These are phyloP conservation scores for Aspergillus aculeatinus DNA, from an alignment of 2,329 filamentous ascomycete species.

Conservation along the genomic window DNA sequence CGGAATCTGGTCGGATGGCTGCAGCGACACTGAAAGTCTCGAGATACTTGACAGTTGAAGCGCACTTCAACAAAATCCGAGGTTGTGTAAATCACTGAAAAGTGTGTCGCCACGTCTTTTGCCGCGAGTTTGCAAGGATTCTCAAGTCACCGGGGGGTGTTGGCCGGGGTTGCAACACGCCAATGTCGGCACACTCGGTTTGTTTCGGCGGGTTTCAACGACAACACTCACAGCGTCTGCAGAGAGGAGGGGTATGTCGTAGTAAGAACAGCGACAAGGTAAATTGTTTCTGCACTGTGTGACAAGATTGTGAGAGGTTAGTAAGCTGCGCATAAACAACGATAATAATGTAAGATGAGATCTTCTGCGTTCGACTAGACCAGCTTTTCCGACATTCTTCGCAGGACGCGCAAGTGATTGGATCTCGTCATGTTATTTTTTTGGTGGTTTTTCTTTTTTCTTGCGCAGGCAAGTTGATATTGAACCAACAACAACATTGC, in stretches of 20 bases:
- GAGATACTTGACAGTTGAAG: not conserved
- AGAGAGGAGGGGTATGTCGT: not conserved
- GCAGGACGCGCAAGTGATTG: not conserved
- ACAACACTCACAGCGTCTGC: not conserved
- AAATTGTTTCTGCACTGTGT: not conserved
- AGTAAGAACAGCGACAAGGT: not conserved
- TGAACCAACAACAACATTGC: not conserved
- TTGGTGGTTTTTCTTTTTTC: not conserved
- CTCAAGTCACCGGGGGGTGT: not conserved
- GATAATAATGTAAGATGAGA: not conserved
- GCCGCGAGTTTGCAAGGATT: not conserved
- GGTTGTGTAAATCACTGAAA: not conserved
- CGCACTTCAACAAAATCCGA: slow-evolving; percentile 2
- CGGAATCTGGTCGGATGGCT: slow-evolving; percentile 12
- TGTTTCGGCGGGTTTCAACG: slow-evolving; percentile 4
- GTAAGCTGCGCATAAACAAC: not conserved
- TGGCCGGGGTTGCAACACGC: not conserved
- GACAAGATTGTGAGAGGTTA: not conserved
- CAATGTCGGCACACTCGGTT: not conserved
- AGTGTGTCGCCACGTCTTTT: slow-evolving; percentile 3
- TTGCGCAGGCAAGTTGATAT: not conserved
- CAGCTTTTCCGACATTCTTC: not conserved
- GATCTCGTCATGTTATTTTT: not conserved
- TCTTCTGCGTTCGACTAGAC: not conserved
- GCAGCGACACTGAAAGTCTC: slow-evolving; percentile 8